Evolutionary conservation across 176 grass and related monocot genomes (phyloP).

Genomic region (Musa itinerans): DNA sequence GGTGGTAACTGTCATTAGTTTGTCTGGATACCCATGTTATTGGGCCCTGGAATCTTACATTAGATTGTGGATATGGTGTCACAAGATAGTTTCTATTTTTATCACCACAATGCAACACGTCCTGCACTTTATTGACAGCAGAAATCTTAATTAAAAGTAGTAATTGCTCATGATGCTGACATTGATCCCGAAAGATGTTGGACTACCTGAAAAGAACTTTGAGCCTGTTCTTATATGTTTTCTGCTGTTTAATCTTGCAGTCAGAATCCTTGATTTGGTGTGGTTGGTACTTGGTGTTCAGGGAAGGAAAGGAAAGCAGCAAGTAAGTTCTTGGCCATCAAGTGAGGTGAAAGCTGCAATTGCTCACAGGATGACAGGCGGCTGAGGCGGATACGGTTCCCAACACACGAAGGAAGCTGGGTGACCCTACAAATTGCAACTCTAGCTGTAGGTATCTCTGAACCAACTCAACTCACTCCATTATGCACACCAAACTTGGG

Average conservation of each 20-base stretch:
- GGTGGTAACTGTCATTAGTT: background rate
- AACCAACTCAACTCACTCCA: conserved; percentile 9
- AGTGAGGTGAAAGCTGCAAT: background rate
- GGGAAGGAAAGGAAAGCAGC: background rate
- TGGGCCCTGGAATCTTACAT: no score
- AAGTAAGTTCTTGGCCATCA: background rate
- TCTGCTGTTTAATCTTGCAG: background rate
- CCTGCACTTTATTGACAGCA: background rate
- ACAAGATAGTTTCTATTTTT: background rate
- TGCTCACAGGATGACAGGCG: background rate
- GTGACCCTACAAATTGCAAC: background rate
- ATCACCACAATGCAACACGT: background rate
- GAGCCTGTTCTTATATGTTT: background rate
- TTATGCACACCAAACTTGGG: conserved; percentile 23
- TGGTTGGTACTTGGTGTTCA: background rate
- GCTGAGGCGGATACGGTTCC: background rate
- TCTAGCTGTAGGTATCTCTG: background rate
- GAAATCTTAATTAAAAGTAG: background rate
- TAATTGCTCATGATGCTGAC: background rate
- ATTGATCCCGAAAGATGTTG: background rate
- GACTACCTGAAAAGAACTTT: background rate
- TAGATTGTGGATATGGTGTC: no score
- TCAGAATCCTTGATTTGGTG: background rate
- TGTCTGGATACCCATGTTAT: background rate
- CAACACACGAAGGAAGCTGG: background rate